phyloP scores from a whole-genome alignment of 2,329 filamentous ascomycete genomes.

The Nigrospora osmanthi region DNA sequence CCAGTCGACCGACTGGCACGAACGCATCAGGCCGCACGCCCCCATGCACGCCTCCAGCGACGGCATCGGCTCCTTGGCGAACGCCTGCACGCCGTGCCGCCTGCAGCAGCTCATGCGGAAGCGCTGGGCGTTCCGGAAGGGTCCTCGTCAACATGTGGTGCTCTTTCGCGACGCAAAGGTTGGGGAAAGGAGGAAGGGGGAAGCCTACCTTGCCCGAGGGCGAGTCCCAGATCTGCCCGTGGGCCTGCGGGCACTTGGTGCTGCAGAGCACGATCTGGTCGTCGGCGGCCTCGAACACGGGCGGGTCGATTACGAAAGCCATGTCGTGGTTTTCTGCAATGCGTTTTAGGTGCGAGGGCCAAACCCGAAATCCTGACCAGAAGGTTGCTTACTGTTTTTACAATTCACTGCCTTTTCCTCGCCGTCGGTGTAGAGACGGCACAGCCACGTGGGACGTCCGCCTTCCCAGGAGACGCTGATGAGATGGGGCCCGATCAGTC shows the following conservation, averaged over 20 bases:
- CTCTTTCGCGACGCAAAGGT: background rate
- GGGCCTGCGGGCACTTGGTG: background rate
- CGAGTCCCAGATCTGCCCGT: background rate
- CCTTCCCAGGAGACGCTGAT: background rate
- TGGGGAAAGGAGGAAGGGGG: background rate
- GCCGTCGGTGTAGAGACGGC: background rate
- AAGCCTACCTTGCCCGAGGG: slow-evolving; percentile 34
- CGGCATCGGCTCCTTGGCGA: background rate
- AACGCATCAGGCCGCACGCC: too few species aligned
- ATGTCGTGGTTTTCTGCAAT: background rate
- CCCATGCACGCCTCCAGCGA: too few species aligned
- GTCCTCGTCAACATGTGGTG: background rate
- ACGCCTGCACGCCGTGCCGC: background rate
- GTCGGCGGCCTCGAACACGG: background rate
- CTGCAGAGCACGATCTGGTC: background rate
- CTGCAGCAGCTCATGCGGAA: background rate
- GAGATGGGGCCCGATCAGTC: background rate
- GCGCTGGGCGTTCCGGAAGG: background rate
- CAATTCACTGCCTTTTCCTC: background rate
- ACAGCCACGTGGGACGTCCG: background rate
- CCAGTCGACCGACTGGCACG: background rate
- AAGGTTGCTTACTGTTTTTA: background rate
- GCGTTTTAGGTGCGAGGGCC: background rate
- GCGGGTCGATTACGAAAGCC: background rate
- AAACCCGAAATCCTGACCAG: background rate